These are phyloP conservation scores for Lactarius akahatsu DNA, from an alignment of 768 basidiomycete species.

Conservation along the genomic window DNA sequence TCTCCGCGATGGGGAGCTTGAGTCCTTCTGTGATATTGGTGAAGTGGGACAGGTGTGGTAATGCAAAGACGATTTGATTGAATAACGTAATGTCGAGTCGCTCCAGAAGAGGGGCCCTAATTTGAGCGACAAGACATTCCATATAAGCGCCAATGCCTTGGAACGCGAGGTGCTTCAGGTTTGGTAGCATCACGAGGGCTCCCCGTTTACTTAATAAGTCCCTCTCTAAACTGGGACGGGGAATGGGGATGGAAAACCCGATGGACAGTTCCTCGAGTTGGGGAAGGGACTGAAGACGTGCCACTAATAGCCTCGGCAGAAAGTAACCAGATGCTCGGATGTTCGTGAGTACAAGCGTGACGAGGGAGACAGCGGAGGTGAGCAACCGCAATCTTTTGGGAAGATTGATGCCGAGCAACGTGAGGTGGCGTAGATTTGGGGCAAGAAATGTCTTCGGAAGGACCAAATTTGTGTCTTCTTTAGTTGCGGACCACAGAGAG, in stretches of 20 bases:
- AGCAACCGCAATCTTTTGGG: neutral
- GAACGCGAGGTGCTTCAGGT: neutral
- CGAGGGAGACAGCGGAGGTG: neutral
- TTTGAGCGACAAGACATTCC: neutral
- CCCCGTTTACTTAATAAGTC: neutral
- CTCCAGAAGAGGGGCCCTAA: no score
- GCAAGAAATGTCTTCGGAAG: neutral
- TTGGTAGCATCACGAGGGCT: neutral
- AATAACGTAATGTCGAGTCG: neutral
- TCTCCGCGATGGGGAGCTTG: neutral
- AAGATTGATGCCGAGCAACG: rapidly evolving
- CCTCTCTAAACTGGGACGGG: neutral
- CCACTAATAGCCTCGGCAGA: neutral
- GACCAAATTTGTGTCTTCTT: rapidly evolving
- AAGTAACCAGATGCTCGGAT: neutral
- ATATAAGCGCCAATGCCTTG: neutral
- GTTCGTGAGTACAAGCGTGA: neutral
- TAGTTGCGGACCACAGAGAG: neutral
- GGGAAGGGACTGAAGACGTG: neutral
- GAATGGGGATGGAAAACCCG: neutral
- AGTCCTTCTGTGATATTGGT: neutral
- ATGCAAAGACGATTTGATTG: neutral
- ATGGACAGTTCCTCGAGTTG: neutral
- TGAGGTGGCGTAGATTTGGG: neutral
- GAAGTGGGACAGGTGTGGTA: neutral